These are phyloP conservation scores for Alternaria dauci DNA, from an alignment of 2,329 filamentous ascomycete species.

Conservation along the genomic window DNA sequence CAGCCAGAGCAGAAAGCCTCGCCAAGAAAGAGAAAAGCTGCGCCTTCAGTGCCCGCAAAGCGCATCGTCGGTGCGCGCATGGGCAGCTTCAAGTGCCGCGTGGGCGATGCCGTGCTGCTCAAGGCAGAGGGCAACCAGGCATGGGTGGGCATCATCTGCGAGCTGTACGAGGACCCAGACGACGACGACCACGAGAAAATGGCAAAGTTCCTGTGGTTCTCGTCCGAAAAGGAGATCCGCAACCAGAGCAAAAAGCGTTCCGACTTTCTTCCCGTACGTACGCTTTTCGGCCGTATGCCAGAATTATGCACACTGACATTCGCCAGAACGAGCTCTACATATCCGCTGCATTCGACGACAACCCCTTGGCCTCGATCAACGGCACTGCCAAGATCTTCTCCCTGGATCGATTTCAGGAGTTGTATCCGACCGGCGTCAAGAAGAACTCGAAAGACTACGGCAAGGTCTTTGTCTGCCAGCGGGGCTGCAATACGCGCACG, in stretches of 20 bases:
- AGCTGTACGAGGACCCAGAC: constrained; percentile 72
- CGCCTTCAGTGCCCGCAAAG: constrained; percentile 32
- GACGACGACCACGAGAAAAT: constrained; percentile 71
- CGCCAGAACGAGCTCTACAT: constrained; percentile 87
- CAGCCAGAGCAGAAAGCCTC: constrained; percentile 34
- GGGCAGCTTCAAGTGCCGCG: constrained; percentile 78
- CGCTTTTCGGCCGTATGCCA: constrained; percentile 20
- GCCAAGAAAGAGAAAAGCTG: constrained; percentile 46
- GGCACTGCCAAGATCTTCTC: constrained; percentile 87
- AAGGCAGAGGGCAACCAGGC: constrained; percentile 90
- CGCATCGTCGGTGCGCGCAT: constrained; percentile 82
- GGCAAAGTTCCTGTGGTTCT: constrained; percentile 96
- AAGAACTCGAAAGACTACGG: constrained; percentile 77
- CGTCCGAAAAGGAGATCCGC: constrained; percentile 85
- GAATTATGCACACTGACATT: constrained; percentile 23
- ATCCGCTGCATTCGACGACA: constrained; percentile 84
- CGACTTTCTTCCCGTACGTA: constrained; percentile 74
- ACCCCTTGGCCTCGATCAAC: constrained; percentile 87
- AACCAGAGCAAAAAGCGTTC: constrained; percentile 82
- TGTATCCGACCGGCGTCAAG: constrained; percentile 79
- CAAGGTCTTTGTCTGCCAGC: constrained; percentile 87
- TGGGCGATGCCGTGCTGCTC: constrained; percentile 86
- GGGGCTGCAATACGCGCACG: constrained; percentile 88
- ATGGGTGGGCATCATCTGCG: constrained; percentile 89
- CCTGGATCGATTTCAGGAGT: constrained; percentile 68